Conservation (phyloP, 192 early-diverging fungal species). For the Coemansia aciculifera region DNA sequence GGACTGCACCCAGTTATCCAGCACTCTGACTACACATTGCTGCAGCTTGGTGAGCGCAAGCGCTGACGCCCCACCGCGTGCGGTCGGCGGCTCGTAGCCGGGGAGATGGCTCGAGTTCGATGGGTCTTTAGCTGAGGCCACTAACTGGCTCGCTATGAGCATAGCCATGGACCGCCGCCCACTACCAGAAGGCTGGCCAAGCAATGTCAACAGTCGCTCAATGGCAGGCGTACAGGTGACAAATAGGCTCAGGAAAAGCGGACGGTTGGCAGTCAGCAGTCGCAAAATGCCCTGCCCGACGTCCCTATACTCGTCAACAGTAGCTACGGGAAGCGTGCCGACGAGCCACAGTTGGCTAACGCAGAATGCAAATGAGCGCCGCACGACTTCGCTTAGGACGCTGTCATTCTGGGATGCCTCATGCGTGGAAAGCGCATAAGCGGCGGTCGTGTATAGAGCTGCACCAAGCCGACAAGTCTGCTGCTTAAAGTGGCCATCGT, state of each 20-base stretch:
- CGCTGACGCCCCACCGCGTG: background rate
- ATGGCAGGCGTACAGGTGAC: conserved; percentile 3
- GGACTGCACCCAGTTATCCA: conserved; percentile 43
- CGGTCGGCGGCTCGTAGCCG: conserved; percentile 8
- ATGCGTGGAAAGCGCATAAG: conserved; percentile 18
- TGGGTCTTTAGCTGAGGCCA: conserved; percentile 23
- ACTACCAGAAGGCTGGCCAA: conserved; percentile 12
- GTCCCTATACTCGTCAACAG: conserved; percentile 12
- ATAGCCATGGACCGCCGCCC: conserved; percentile 22
- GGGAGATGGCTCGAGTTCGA: conserved; percentile 16
- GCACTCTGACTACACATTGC: background rate
- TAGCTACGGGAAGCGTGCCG: conserved; percentile 14
- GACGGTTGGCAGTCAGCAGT: conserved; percentile 24
- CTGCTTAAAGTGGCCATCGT: conserved; percentile 32
- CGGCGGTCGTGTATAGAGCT: conserved; percentile 27
- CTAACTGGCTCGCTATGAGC: conserved; percentile 37
- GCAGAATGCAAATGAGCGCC: conserved; percentile 18
- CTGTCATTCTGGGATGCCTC: background rate
- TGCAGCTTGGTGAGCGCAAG: conserved; percentile 20
- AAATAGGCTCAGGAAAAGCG: conserved; percentile 24
- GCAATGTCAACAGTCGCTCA: conserved; percentile 24
- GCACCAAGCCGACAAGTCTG: conserved; percentile 26
- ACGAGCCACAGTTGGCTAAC: conserved; percentile 36
- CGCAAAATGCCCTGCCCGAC: conserved; percentile 36
- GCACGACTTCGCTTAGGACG: background rate